Base-by-base conservation (phyloP, 257 asterid genomes). In the Solanum pinnatisectum region DNA sequence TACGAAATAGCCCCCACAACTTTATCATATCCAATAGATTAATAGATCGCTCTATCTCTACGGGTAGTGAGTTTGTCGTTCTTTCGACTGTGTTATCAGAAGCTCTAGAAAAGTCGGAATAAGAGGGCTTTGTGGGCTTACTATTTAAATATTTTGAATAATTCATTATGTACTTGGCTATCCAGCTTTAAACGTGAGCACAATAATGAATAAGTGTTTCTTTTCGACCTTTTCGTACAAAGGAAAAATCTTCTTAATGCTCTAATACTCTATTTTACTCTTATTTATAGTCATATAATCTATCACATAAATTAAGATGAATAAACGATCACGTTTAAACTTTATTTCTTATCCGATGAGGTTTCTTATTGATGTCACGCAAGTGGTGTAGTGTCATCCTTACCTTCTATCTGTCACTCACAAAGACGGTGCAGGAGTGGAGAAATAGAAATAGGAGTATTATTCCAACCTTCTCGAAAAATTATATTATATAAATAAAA, bases 231-330 rank as follows among this genome's bases (percentile, higher is more conserved):
- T 56, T 3, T 12, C 0, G 2, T 18, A 56, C 65, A 6, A 56
- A 4, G 9, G 20, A 56, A 18, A 56, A 56, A 2, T 6, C 1
- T 18, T 5, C 0, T 52, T 18, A 56, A 56, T 56, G 4, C n/a
- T 56, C 4, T 3, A 56, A 6, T 18, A 0, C 3, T 56, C 0
- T 2, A 56, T 18, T 3, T 56, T 56, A 56, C 0, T 15, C 0
- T 56, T 56, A 49, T 49, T 15, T 49, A 49, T 49, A 49, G 6
- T 15, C 22, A 15, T 52, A 18, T 18, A 52, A 52, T 18, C 22
- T 52, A 18, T 56, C 63, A 52, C n/a, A 18, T 52, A 52, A 52
- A 52, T 52, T 52, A 0, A 52, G 1, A 56, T 4, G 4, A 56
- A 56, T 18, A 18, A 56, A 56, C 10, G 4, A 18, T 1, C 2